phyloP scores from a whole-genome alignment of 2,329 filamentous ascomycete species.

The Microsporum audouinii region DNA sequence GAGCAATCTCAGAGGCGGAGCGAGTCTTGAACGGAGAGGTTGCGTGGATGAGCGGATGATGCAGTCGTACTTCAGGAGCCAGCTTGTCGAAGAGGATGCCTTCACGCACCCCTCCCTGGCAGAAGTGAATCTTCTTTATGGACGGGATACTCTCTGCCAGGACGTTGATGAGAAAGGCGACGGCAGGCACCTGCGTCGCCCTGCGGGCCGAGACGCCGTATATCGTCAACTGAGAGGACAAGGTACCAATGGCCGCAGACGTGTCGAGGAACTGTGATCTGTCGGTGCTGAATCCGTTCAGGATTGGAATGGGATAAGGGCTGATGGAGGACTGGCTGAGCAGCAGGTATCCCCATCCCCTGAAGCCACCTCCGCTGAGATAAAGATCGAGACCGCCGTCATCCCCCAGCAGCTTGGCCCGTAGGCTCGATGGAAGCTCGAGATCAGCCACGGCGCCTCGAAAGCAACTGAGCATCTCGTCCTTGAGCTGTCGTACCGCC shows the following conservation, averaged over 20 bases:
- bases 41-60: constrained; percentile 55
- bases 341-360: constrained; percentile 81
- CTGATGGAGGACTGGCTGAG: constrained; percentile 63
- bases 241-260: constrained; percentile 32
- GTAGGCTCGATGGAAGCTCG: constrained; percentile 44
- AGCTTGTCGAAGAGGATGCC: constrained; percentile 67
- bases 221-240: constrained; percentile 27
- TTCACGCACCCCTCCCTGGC: constrained; percentile 76
- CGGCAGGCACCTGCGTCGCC: constrained; percentile 70
- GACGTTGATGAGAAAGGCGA: constrained; percentile 66
- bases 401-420: constrained; percentile 31
- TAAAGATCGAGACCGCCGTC: constrained; percentile 57
- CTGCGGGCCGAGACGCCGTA: constrained; percentile 73
- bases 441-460: constrained; percentile 48
- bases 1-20: constrained; percentile 37
- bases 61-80: constrained; percentile 45
- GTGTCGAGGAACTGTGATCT: constrained; percentile 48
- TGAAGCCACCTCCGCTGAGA: constrained; percentile 79
- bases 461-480: constrained; percentile 49
- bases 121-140: constrained; percentile 67
- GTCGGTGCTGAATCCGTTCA: constrained; percentile 62
- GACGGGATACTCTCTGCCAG: constrained; percentile 57
- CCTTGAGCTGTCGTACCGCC: constrained; percentile 39
- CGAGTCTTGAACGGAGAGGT: constrained; percentile 43
- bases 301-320: constrained; percentile 73